Evolutionary conservation across 1,139 yeast genomes (phyloP).

Genomic region (Debaryomycetaceae sp.): DNA sequence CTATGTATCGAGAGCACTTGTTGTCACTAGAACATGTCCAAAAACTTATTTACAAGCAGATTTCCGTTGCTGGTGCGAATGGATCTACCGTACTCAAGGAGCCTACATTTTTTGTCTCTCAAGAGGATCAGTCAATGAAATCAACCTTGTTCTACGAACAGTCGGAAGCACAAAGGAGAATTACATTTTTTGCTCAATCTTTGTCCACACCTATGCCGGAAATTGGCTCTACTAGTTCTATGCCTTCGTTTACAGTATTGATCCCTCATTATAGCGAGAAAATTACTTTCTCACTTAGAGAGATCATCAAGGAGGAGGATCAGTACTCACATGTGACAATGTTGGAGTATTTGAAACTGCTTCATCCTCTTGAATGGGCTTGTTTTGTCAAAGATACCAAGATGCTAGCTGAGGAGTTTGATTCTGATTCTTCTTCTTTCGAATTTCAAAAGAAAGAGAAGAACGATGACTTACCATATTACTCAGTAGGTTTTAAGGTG

Average conservation of each 20-base stretch:
- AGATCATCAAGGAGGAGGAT: slow-evolving; percentile 57
- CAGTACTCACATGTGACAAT: slow-evolving; percentile 59
- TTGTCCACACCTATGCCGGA: slow-evolving; percentile 74
- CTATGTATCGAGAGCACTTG: slow-evolving; percentile 76
- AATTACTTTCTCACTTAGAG: slow-evolving; percentile 60
- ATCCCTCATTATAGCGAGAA: slow-evolving; percentile 86
- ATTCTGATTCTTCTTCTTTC: slow-evolving; percentile 5
- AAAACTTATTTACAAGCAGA: slow-evolving; percentile 53
- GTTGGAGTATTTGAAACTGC: slow-evolving; percentile 68
- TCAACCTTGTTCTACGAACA: slow-evolving; percentile 31
- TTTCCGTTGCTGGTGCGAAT: slow-evolving; percentile 28
- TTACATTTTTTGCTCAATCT: slow-evolving; percentile 86
- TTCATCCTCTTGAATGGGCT: slow-evolving; percentile 74
- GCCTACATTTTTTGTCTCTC: slow-evolving; percentile 71
- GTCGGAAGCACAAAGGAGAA: slow-evolving; percentile 73
- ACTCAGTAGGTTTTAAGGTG: slow-evolving; percentile 67
- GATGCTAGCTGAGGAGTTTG: slow-evolving; percentile 41
- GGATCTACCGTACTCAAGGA: slow-evolving; percentile 31
- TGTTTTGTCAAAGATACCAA: slow-evolving; percentile 67
- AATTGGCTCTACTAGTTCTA: slow-evolving; percentile 64
- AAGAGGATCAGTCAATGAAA: slow-evolving; percentile 52
- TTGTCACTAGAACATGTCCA: slow-evolving; percentile 70
- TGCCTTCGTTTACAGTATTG: slow-evolving; percentile 80
- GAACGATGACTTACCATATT: slow-evolving; percentile 60
- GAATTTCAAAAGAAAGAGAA: slow-evolving; percentile 15